Conservation (phyloP, 352 stramenopile species). For the Salisapilia sapeloensis region DNA sequence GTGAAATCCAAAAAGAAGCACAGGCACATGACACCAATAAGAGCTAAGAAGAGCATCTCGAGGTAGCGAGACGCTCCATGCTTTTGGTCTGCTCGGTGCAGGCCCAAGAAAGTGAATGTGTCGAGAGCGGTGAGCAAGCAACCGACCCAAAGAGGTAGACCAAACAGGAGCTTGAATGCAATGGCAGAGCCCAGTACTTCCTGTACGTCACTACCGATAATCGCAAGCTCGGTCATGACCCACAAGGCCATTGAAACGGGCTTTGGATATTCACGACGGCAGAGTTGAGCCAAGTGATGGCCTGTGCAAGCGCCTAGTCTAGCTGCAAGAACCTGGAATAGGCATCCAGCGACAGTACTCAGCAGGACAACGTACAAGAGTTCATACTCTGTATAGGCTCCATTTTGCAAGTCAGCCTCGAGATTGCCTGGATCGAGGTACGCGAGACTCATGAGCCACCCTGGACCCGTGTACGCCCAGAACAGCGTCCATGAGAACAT, state of each 20-base stretch:
- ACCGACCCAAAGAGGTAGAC: conserved; percentile 46
- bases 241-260: conserved; percentile 36
- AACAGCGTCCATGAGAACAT: conserved; percentile 36
- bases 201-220: conserved; percentile 78
- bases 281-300: conserved; percentile 60
- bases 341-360: conserved; percentile 61
- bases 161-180: conserved; percentile 62
- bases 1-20: conserved; percentile 81
- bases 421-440: conserved; percentile 89
- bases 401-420: conserved; percentile 83
- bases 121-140: conserved; percentile 49
- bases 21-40: conserved; percentile 79
- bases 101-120: conserved; percentile 84
- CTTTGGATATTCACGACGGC: conserved; percentile 44
- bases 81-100: conserved; percentile 51
- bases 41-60: conserved; percentile 69
- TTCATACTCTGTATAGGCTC: conserved; percentile 64
- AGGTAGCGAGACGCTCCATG: conserved; percentile 21
- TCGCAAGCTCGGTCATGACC: conserved; percentile 79
- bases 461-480: conserved; percentile 31
- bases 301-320: conserved; percentile 76
- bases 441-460: conserved; percentile 65
- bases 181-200: conserved; percentile 68
- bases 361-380: conserved; percentile 80
- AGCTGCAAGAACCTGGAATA: conserved; percentile 80